Conservation (phyloP, 768 basidiomycete genomes). For the Auricularia auricula-judae region DNA sequence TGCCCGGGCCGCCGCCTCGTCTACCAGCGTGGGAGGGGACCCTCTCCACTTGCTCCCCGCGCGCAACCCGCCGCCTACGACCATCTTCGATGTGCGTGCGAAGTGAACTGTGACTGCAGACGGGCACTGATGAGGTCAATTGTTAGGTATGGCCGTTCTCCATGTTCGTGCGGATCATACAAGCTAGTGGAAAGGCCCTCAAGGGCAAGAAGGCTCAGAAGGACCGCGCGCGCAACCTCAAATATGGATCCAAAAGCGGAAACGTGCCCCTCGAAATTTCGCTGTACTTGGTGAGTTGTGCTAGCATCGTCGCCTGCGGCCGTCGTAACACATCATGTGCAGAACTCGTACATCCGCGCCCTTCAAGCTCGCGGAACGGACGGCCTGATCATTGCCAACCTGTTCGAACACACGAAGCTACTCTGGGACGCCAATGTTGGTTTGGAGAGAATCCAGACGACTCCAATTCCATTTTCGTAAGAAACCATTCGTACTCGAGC, state of each 20-base stretch:
- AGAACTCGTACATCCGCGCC: slow-evolving; percentile 59
- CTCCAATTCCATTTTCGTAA: slow-evolving; percentile 1
- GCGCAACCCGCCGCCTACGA: slow-evolving; percentile 2
- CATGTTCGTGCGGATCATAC: slow-evolving; percentile 3
- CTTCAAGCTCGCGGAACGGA: slow-evolving; percentile 33
- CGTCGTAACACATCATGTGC: neutral
- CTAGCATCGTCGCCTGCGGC: neutral
- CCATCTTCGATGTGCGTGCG: slow-evolving; percentile 3
- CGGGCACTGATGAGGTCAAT: no score
- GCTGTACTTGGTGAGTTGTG: slow-evolving; percentile 1
- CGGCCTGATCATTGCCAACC: neutral
- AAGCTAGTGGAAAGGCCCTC: slow-evolving; percentile 2
- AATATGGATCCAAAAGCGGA: neutral
- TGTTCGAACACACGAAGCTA: neutral
- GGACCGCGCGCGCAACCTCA: slow-evolving; percentile 1
- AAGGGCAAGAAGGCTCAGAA: slow-evolving; percentile 1
- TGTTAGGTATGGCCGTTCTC: slow-evolving; percentile 1
- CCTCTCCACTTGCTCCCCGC: slow-evolving; percentile 1
- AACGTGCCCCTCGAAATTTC: slow-evolving; percentile 5
- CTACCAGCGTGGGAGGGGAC: neutral
- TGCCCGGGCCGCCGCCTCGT: neutral
- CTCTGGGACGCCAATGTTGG: slow-evolving; percentile 3
- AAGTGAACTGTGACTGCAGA: no score
- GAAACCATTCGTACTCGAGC: no score
- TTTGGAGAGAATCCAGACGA: slow-evolving; percentile 4